Evolutionary conservation across 768 basidiomycete genomes (phyloP).

Genomic region (Tulasnella sp.): DNA sequence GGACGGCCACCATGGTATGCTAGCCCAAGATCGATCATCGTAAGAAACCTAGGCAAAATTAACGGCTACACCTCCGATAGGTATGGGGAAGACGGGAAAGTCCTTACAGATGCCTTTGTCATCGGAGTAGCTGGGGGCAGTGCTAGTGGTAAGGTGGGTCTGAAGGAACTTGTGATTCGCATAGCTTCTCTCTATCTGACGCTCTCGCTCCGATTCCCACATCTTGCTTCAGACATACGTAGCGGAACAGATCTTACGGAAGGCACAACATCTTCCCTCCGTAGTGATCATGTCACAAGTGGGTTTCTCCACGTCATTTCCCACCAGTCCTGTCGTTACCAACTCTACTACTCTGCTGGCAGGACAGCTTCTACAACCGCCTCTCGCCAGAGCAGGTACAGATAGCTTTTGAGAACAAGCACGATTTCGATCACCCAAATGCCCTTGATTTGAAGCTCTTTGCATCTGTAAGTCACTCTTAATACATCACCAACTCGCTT

Average conservation of each 20-base stretch:
- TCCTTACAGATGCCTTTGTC: constrained; percentile 66
- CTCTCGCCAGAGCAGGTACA: constrained; percentile 69
- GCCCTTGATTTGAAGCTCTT: constrained; percentile 87
- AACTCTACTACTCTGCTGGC: constrained; percentile 10
- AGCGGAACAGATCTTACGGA: constrained; percentile 65
- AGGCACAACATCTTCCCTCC: constrained; percentile 72
- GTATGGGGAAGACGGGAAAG: constrained; percentile 67
- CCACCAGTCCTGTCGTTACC: background rate
- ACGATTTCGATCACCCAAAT: constrained; percentile 87
- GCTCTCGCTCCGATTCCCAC: constrained; percentile 1
- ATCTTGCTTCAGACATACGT: constrained; percentile 56
- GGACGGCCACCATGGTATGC: constrained; percentile 73
- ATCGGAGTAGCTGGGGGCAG: constrained; percentile 79
- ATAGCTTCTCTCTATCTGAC: background rate
- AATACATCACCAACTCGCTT: background rate
- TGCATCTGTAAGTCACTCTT: constrained; percentile 45
- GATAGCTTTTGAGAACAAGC: constrained; percentile 67
- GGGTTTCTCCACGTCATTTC: constrained; percentile 3
- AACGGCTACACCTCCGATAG: constrained; percentile 23
- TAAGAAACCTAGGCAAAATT: constrained; percentile 13
- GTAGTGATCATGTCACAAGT: constrained; percentile 89
- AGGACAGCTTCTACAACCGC: constrained; percentile 91
- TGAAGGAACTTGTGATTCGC: background rate
- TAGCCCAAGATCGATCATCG: background rate
- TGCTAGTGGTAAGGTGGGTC: constrained; percentile 69